Base-by-base conservation (phyloP, 2,329 filamentous ascomycete species). In the Endoconidiophora laricicola region DNA sequence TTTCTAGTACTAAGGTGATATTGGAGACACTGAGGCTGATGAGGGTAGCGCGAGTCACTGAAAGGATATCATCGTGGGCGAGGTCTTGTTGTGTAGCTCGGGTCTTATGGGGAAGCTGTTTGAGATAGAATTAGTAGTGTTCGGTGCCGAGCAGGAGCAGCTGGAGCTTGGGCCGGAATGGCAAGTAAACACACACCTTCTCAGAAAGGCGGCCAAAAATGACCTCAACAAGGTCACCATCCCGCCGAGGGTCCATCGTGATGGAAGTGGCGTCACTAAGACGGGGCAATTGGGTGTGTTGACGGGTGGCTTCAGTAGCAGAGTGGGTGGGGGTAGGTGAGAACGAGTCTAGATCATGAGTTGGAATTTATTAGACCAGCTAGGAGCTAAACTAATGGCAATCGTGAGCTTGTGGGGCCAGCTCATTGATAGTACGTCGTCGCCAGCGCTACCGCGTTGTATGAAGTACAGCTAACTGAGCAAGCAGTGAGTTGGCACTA, bases 81-180 rank as follows among this genome's bases (percentile, higher is more conserved):
- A 79, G 69, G 56, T 74, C 72, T 57, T 74, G 69, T 55, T 68
- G 66, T 52, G 69, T 69, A 52, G 70, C 73, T 58, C 77, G 76
- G 50, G 76, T 78, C 55, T 74, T 71, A 64, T 81, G 76, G 50
- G 78, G 78, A 50, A 81, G 72, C 77, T 79, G 54, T 33, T 45
- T 36, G 29, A 33, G 29, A 33, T 33, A 33, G 29, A 33, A 12
- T 33, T 33, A 33, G 29, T 23, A 6, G 20, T 43, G 18, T 4
- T 24, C 41, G 41, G 24, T 20, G 41, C 41, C 41, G 20, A 6
- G 9, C 14, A 43, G 12, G 41, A 22, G 24, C 26, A 49, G 54
- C 61, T 60, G 20, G 38, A 50, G 44, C 33, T 37, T 54, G 16
- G 39, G 22, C 12, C n/a, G 10, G 26, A 29, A 29, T 24, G 26